A percentile compares a stretch with the other conserved stretches of the same genome.
These are phyloP conservation scores for Tetradesmus obliquus DNA, from an alignment of 139 green algal genomes.

Conservation along the genomic window DNA sequence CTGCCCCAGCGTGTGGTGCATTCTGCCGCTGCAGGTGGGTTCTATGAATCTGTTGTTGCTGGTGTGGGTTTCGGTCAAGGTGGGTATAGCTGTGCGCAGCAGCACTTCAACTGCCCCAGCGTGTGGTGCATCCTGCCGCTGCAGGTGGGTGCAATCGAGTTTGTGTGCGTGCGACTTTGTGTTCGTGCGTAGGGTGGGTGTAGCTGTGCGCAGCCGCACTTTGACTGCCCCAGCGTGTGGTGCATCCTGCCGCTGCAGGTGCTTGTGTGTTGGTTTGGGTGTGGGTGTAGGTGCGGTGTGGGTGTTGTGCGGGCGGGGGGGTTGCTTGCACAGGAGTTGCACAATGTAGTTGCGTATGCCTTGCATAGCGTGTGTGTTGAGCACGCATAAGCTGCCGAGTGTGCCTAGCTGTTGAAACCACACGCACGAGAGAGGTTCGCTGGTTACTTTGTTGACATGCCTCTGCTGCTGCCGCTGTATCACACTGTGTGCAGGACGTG, in stretches of 20 bases:
- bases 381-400: too few species aligned
- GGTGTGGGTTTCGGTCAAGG: background rate
- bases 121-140: constrained; percentile 91
- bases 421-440: too few species aligned
- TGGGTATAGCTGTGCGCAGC: constrained; percentile 77
- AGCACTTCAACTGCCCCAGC: constrained; percentile 86
- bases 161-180: too few species aligned
- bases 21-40: background rate
- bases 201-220: constrained; percentile 88
- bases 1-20: background rate
- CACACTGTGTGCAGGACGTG: constrained; percentile 36
- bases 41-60: too few species aligned
- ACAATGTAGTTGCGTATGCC: too few species aligned
- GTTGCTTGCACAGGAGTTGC: too few species aligned
- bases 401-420: too few species aligned
- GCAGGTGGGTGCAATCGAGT: constrained; percentile 62
- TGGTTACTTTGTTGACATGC: background rate
- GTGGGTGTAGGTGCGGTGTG: constrained; percentile 70
- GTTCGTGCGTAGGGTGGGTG: constrained; percentile 46
- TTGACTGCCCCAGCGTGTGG: constrained; percentile 79
- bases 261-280: background rate
- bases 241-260: constrained; percentile 93
- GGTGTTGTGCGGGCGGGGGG: too few species aligned
- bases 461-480: background rate
- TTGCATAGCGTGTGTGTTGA: too few species aligned